phyloP scores from a whole-genome alignment of 495 filamentous ascomycete species.

The Neurospora terricola region DNA sequence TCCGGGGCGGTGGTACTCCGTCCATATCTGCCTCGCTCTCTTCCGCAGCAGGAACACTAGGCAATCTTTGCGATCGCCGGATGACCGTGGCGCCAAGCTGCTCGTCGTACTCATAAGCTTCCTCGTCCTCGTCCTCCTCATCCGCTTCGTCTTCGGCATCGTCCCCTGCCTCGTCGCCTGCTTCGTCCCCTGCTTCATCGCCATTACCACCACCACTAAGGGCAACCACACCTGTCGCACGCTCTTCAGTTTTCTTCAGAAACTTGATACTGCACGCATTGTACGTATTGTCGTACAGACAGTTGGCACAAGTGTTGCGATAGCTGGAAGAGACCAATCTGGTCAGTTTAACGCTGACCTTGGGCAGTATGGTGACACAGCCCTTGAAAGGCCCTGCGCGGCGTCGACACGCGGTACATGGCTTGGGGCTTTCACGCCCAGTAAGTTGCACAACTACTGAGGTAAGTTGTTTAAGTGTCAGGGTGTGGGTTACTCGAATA shows the following conservation, averaged over 20 bases:
- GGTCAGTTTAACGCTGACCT: neutral
- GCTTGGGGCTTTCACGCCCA: neutral
- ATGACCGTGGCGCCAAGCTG: neutral
- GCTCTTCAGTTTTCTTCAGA: neutral
- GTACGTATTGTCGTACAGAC: neutral
- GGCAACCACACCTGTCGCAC: neutral
- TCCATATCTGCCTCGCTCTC: neutral
- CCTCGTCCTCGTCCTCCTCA: neutral
- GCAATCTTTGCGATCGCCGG: neutral
- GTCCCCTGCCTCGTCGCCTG: neutral
- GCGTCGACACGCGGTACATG: slow-evolving; percentile 9
- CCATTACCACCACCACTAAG: neutral
- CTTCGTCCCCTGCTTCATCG: neutral
- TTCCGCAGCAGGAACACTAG: neutral
- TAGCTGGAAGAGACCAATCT: neutral
- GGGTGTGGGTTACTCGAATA: neutral
- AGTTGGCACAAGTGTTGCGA: slow-evolving; percentile 6
- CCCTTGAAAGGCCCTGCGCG: neutral
- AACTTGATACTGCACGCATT: slow-evolving; percentile 3
- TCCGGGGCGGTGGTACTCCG: neutral
- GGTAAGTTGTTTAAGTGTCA: neutral
- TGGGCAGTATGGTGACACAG: neutral
- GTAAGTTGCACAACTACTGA: slow-evolving; percentile 2
- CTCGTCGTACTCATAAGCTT: neutral
- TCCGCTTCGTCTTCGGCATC: neutral